A percentile compares a stretch with the other conserved stretches of the same genome.
Conservation (phyloP, 805 yeast genomes). For the Hanseniaspora taiwanica region DNA sequence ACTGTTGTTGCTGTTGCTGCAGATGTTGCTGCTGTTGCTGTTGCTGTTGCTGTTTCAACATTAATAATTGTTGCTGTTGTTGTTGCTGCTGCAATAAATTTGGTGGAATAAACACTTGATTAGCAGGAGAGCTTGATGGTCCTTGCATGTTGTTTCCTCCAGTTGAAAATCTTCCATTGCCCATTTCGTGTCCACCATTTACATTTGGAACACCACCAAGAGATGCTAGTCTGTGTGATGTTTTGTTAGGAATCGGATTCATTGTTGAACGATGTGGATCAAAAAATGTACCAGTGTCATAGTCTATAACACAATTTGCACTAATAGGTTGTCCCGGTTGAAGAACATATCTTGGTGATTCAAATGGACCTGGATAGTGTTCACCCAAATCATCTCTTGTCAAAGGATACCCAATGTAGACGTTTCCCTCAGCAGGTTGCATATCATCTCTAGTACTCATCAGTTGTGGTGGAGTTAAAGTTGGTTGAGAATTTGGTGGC, state of each 20-base stretch:
- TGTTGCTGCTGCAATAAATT: slow-evolving; percentile 15
- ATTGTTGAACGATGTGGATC: slow-evolving; percentile 11
- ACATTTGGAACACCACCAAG: background rate
- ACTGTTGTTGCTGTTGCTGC: slow-evolving; percentile 6
- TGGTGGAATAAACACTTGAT: slow-evolving; percentile 12
- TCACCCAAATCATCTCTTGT: slow-evolving; percentile 77
- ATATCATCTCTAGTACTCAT: slow-evolving; percentile 28
- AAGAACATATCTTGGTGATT: slow-evolving; percentile 30
- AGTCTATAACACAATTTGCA: slow-evolving; percentile 22
- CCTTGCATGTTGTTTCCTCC: no score
- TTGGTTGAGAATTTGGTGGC: slow-evolving; percentile 55
- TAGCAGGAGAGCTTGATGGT: no score
- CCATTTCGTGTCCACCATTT: no score
- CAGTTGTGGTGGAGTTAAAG: slow-evolving; percentile 69
- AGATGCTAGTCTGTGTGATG: background rate
- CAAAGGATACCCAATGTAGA: slow-evolving; percentile 62
- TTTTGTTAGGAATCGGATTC: slow-evolving; percentile 11
- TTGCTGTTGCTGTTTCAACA: slow-evolving; percentile 7
- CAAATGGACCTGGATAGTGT: slow-evolving; percentile 35
- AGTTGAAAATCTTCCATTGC: background rate
- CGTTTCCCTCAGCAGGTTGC: slow-evolving; percentile 78
- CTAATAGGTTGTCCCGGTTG: slow-evolving; percentile 30
- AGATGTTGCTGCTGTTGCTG: no score
- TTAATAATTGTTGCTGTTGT: slow-evolving; percentile 11
- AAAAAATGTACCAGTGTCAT: slow-evolving; percentile 19